Evolutionary conservation across 495 filamentous ascomycete genomes (phyloP), one percentile per base, ranked within the genome.

Genomic region (Talaromyces ruber): DNA sequence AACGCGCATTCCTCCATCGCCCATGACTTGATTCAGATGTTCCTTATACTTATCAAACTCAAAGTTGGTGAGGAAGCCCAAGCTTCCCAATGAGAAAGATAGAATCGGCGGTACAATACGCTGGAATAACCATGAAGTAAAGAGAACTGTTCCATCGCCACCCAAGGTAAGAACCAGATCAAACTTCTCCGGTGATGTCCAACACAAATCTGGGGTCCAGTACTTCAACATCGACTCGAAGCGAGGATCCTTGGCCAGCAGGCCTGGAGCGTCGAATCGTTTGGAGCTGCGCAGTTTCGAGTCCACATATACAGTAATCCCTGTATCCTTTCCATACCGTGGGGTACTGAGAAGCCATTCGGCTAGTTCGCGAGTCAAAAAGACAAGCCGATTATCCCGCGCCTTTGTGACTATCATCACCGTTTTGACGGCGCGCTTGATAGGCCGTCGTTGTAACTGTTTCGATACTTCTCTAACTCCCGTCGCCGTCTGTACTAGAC

Each of bases 391-490:
- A 67, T 96, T 96, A 71, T 98, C 95, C 52, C 91, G 83, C 25
- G 95, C 92, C 74, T 98, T 98, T 62, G 95, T 98, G 29, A 98
- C 84, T 65, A 98, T 92, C 91, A 98, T 96, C 62, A 98, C 84
- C 71, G 87, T 96, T 62, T 82, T 83, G 34, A 97, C 92, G 1
- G 90, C 92, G 56, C 91, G 85, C 71, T 88, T 91, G 74, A 97
- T 90, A 14, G 92, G 92, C 29, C 89, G 81, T 47, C 93, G 84
- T 73, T 94, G 91, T 55, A 98, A 79, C 73, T 97, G 94, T 71
- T 92, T 91, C 2, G 92, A 93, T 2, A 98, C 92, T 71, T 98
- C 94, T 6, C 94, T 84, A 9, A 98, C 95, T 22, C 91, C 88
- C 1, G 91, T 93, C 30, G 95, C 95, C 0, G 95, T 98, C 73